These are phyloP conservation scores for Curvularia lunata DNA, from an alignment of 2,329 filamentous ascomycete species.

Conservation along the genomic window DNA sequence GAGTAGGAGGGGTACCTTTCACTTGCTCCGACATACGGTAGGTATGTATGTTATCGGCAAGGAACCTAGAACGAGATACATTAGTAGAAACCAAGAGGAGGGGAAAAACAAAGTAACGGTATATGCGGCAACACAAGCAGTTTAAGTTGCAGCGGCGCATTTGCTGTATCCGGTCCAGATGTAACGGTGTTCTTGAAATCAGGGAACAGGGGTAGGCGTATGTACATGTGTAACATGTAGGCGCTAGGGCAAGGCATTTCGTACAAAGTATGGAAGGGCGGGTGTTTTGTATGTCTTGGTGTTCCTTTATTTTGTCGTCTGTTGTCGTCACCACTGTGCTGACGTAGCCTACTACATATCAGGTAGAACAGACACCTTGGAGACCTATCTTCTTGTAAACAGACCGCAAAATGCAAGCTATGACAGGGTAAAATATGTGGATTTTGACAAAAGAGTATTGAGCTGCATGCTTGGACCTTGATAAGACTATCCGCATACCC, in stretches of 20 bases:
- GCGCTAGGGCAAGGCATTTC: neutral
- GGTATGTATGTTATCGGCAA: neutral
- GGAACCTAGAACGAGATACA: neutral
- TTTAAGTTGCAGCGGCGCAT: neutral
- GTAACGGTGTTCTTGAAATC: neutral
- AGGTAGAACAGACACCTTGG: neutral
- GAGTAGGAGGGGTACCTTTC: neutral
- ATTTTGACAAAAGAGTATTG: neutral
- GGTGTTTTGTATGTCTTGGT: neutral
- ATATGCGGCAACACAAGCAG: neutral
- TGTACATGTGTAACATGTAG: neutral
- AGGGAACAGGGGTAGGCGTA: neutral
- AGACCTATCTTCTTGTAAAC: neutral
- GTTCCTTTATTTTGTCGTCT: neutral
- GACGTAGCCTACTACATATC: neutral
- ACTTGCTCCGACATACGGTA: neutral
- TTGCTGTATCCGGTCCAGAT: neutral
- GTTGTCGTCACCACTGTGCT: neutral
- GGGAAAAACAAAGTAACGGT: neutral
- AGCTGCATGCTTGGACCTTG: neutral
- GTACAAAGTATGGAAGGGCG: neutral
- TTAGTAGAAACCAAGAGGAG: neutral
- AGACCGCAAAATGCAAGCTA: neutral
- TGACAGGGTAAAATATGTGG: neutral
- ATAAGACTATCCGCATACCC: neutral